Base-by-base conservation (phyloP, 2,329 filamentous ascomycete genomes). In the Chalaropsis thielavioides region DNA sequence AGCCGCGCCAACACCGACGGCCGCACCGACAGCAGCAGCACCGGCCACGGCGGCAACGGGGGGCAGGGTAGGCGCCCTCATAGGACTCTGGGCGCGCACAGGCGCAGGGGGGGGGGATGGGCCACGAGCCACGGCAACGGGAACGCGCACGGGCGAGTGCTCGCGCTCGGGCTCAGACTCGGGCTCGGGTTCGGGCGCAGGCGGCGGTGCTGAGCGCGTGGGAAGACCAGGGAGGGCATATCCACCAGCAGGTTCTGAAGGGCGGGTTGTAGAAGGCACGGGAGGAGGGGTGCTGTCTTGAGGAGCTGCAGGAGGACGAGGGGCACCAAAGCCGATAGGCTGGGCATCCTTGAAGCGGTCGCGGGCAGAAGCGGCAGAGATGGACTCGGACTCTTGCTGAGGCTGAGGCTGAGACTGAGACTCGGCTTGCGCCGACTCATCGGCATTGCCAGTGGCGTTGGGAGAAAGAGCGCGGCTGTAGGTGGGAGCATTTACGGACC, bases 311-410 rank as follows among this genome's bases (percentile, higher is more conserved):
- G 75, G 75, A 17, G 69, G 68, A 2, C 69, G 69, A 67, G 74
- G 77, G 68, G 72, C 70, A 11, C 72, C 68, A 61, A 74, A 81
- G 43, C 85, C 83, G 75, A 90, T 88, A 1, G 89, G 88, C 17
- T 84, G 77, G n/a, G 84, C 82, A 62, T 86, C 85, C 74, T 89
- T 88, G 78, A 96, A 95, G 63, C 87, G 88, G 72, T 96, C 90
- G 68, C 87, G 85, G 67, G 96, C 79, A 44, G 89, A 84, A 67
- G 85, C 81, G 49, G 96, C 81, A 38, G 86, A 86, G 61, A 85
- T 86, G 7, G 79, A 74, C 58, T 83, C 79, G 27, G 79, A 72
- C 63, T 83, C 80, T 44, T 78, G 77, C 1, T 75, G 74, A 43
- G 77, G 74, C 63, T 78, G n/a, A n/a, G n/a, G n/a, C n/a, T n/a